Evolutionary conservation across 306 rosid genomes (phyloP).

Genomic region (Vigna mungo): DNA sequence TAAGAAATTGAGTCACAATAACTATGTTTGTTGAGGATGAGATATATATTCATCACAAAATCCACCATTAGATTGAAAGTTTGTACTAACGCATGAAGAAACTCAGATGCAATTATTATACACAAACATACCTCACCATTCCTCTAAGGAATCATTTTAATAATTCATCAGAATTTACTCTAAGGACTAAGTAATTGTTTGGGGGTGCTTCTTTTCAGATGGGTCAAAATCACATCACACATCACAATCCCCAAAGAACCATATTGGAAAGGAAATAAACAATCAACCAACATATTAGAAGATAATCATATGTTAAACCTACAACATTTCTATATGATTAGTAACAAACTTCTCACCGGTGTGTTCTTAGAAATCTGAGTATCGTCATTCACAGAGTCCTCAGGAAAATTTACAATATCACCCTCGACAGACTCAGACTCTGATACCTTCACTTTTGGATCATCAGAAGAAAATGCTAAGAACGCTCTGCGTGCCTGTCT

Average conservation of each 20-base stretch:
- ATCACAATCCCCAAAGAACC: neutral
- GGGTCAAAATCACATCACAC: slow-evolving; percentile 29
- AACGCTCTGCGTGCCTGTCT: slow-evolving; percentile 95
- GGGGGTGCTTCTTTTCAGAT: slow-evolving; percentile 10
- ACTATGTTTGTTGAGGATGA: slow-evolving; percentile 16
- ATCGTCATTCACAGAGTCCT: slow-evolving; percentile 61
- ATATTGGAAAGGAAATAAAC: slow-evolving; percentile 30
- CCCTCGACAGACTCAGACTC: slow-evolving; percentile 54
- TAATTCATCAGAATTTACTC: slow-evolving; percentile 28
- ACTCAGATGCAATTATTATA: neutral
- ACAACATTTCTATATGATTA: slow-evolving; percentile 14
- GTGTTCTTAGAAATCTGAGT: slow-evolving; percentile 67
- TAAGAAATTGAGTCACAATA: slow-evolving; percentile 11
- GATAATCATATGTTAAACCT: slow-evolving; percentile 32
- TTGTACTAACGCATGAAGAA: neutral
- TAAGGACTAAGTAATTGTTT: slow-evolving; percentile 15
- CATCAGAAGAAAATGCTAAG: slow-evolving; percentile 80
- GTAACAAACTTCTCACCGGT: slow-evolving; percentile 64
- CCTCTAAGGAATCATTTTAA: slow-evolving; percentile 1
- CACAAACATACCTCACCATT: neutral
- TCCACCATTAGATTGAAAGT: slow-evolving; percentile 13
- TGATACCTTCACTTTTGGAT: slow-evolving; percentile 49
- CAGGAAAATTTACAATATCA: slow-evolving; percentile 47
- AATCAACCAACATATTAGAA: slow-evolving; percentile 10
- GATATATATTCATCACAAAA: neutral